These are phyloP conservation scores for Trypanosoma mega DNA, from an alignment of 208 protist genomes.

Conservation along the genomic window DNA sequence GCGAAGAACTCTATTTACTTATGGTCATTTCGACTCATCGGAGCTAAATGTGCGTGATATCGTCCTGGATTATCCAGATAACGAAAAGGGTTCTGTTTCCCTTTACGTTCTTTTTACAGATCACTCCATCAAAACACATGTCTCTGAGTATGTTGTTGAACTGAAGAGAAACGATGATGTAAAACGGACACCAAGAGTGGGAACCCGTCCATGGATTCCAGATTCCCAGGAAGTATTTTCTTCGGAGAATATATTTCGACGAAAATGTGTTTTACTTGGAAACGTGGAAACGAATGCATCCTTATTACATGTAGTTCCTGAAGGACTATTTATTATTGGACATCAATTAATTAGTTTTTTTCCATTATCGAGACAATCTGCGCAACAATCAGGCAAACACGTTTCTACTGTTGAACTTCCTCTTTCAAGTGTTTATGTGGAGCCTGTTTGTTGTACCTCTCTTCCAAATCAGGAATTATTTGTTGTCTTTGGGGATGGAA, in stretches of 20 bases:
- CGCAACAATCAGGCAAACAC: conserved; percentile 14
- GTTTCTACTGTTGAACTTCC: conserved; percentile 24
- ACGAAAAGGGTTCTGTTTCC: conserved; percentile 16
- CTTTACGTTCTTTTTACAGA: conserved; percentile 75
- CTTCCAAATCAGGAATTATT: conserved; percentile 26
- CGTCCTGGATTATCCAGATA: conserved; percentile 29
- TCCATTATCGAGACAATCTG: conserved; percentile 1
- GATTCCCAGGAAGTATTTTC: conserved; percentile 17
- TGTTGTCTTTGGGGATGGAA: conserved; percentile 28
- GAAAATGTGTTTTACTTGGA: conserved; percentile 22
- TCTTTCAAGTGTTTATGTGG: conserved; percentile 21
- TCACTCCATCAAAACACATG: conserved; percentile 52
- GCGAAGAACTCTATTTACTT: conserved; percentile 12
- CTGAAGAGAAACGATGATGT: conserved; percentile 18
- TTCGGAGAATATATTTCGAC: conserved; percentile 12
- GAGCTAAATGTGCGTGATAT: conserved; percentile 78
- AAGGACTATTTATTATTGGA: conserved; percentile 66
- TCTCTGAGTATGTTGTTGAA: conserved; percentile 60
- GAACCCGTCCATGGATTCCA: conserved; percentile 17
- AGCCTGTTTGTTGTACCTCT: conserved; percentile 30
- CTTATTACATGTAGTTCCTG: conserved; percentile 34
- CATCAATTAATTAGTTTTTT: conserved; percentile 59
- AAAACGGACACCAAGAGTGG: neutral
- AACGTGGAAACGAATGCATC: conserved; percentile 66
- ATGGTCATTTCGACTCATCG: conserved; percentile 50